Percentiles rank a stretch among this genome's conserved stretches.
These are phyloP conservation scores for Eucalyptus erythrocorys DNA, from an alignment of 345 rosid genomes.

Conservation along the genomic window DNA sequence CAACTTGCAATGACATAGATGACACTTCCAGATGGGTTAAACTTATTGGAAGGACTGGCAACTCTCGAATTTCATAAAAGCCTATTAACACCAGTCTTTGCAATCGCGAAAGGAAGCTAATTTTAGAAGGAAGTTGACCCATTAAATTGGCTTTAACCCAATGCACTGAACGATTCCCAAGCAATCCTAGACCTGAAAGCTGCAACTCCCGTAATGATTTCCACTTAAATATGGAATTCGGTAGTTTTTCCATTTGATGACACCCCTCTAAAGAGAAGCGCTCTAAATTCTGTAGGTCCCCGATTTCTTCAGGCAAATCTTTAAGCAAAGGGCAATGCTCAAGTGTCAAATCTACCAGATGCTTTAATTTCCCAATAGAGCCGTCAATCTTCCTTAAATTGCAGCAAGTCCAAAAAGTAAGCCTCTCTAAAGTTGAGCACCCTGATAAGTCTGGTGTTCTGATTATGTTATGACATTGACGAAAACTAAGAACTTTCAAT, in stretches of 20 bases:
- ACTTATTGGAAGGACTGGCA: background rate
- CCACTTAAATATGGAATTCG: too few species aligned
- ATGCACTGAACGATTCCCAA: too few species aligned
- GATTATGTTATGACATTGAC: too few species aligned
- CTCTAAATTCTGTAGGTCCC: background rate
- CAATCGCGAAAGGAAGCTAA: background rate
- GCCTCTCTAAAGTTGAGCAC: too few species aligned
- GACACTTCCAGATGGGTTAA: accelerated
- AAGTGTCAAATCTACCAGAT: too few species aligned
- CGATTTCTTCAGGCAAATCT: background rate
- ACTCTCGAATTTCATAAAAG: background rate
- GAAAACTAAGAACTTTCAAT: too few species aligned
- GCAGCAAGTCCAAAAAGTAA: accelerated
- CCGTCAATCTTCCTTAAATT: background rate
- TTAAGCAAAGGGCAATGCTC: accelerated
- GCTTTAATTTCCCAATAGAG: background rate
- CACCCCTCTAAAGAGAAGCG: accelerated
- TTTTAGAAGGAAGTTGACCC: background rate
- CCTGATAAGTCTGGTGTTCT: too few species aligned
- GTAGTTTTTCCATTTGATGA: too few species aligned
- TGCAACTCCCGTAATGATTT: too few species aligned
- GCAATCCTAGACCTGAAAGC: too few species aligned
- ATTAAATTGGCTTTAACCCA: accelerated
- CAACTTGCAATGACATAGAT: accelerated
- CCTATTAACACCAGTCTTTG: background rate